Percentiles rank a stretch among this genome's conserved stretches.
Evolutionary conservation across 441 rosid species (phyloP).

Genomic region (Geranium incanum): DNA sequence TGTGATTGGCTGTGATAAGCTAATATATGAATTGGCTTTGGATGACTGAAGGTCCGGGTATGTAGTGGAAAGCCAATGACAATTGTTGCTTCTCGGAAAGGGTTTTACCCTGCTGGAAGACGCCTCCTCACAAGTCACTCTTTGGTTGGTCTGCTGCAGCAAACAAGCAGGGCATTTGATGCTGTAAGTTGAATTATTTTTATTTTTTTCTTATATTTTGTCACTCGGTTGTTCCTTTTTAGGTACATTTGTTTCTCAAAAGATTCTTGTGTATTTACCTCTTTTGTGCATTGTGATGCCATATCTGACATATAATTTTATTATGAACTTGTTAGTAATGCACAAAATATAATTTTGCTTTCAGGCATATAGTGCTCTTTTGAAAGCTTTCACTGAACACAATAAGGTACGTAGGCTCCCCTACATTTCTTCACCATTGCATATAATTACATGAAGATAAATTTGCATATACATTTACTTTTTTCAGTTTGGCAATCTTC

Average conservation of each 20-base stretch:
- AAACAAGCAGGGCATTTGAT: conserved; percentile 57
- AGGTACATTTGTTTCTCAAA: not conserved
- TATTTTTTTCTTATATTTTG: not conserved
- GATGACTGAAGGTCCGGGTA: conserved; percentile 45
- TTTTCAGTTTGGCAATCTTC: conserved; percentile 76
- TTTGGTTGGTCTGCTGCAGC: conserved; percentile 58
- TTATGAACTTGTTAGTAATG: not conserved
- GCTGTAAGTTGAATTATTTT: conserved; percentile 35
- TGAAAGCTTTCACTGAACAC: conserved; percentile 71
- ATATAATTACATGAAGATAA: conserved; percentile 14
- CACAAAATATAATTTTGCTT: conserved; percentile 17
- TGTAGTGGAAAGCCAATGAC: conserved; percentile 72
- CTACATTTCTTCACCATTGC: conserved; percentile 14
- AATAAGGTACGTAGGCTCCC: conserved; percentile 40
- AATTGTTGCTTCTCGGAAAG: conserved; percentile 49
- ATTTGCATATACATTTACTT: conserved; percentile 3
- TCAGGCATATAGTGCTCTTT: conserved; percentile 67
- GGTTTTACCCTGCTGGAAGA: conserved; percentile 66
- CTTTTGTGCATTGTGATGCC: conserved; percentile 3
- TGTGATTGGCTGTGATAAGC: not conserved
- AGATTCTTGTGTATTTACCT: not conserved
- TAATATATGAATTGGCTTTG: conserved; percentile 5
- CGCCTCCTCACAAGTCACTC: conserved; percentile 49
- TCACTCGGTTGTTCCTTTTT: not conserved
- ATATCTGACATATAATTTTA: not conserved